These are phyloP conservation scores for Monosiga brevicollis DNA, from an alignment of 78 protist genomes.

Conservation along the genomic window DNA sequence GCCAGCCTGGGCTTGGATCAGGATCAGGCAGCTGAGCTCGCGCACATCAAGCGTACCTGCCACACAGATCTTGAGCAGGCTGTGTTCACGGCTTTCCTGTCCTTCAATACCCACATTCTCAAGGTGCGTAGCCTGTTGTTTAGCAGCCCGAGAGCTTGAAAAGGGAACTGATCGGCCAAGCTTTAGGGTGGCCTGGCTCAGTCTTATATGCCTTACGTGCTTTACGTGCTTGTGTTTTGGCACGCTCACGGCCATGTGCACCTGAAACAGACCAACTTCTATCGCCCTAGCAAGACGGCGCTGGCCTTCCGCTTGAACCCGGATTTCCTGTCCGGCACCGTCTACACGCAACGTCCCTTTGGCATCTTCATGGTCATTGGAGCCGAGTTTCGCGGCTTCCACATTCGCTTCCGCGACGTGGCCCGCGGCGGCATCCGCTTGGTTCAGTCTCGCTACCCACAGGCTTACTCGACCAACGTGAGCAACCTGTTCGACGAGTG, in stretches of 20 bases:
- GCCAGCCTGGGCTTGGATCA: not conserved
- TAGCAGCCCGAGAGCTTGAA: too few relatives aligned
- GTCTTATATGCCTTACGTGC: too few relatives aligned
- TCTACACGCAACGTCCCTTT: slow-evolving; percentile 45
- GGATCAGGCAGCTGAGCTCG: not conserved
- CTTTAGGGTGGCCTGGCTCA: too few relatives aligned
- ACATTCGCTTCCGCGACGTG: slow-evolving; percentile 74
- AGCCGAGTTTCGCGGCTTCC: slow-evolving; percentile 74
- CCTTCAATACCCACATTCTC: slow-evolving; percentile 24
- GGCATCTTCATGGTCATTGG: slow-evolving; percentile 73
- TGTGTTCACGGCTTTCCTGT: slow-evolving; percentile 2
- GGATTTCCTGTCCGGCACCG: slow-evolving; percentile 20
- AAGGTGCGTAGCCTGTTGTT: too few relatives aligned
- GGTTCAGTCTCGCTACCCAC: slow-evolving; percentile 35
- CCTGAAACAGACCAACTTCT: slow-evolving; percentile 79
- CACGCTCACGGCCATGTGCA: too few relatives aligned
- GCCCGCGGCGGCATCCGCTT: slow-evolving; percentile 84
- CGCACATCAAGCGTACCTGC: not conserved
- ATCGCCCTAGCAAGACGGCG: slow-evolving; percentile 47
- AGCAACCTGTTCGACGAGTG: slow-evolving; percentile 58
- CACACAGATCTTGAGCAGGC: not conserved
- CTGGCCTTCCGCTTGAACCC: slow-evolving; percentile 77
- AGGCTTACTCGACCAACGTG: slow-evolving; percentile 39
- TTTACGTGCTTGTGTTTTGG: too few relatives aligned
- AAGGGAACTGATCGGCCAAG: too few relatives aligned